phyloP scores from a whole-genome alignment of 2,329 filamentous ascomycete genomes.

The Coniosporium tulheliwenetii region DNA sequence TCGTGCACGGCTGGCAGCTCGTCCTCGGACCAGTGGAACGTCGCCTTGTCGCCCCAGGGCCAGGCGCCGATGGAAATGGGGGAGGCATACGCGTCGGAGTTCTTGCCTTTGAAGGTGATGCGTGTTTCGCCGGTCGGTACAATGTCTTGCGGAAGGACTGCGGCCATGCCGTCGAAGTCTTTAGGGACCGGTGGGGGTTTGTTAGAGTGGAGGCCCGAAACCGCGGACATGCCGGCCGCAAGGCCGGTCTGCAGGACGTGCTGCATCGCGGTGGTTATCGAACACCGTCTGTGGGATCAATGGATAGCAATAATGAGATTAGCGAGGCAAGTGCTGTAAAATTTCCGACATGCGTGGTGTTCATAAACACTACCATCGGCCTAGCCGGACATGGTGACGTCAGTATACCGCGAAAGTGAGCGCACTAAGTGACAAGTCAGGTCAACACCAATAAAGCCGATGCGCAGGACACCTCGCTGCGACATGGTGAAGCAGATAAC shows the following conservation, averaged over 20 bases:
- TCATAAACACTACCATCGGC: no score
- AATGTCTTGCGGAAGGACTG: slow-evolving; percentile 5
- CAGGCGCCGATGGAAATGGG: slow-evolving; percentile 11
- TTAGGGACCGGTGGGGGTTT: slow-evolving; percentile 8
- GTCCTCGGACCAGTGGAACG: slow-evolving; percentile 15
- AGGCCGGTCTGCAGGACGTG: slow-evolving; percentile 12
- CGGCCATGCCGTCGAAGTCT: slow-evolving; percentile 6
- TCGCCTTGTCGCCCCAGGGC: slow-evolving; percentile 12
- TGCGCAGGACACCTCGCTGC: no score
- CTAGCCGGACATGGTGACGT: no score
- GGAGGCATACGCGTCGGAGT: slow-evolving; percentile 7
- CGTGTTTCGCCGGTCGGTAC: slow-evolving; percentile 4
- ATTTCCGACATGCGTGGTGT: no score
- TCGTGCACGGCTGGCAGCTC: slow-evolving; percentile 19
- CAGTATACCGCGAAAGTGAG: no score
- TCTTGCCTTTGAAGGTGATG: slow-evolving; percentile 8
- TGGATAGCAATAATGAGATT: no score
- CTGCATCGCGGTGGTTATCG: slow-evolving; percentile 7
- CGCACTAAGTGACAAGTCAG: no score
- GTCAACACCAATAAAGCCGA: no score
- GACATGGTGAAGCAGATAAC: no score
- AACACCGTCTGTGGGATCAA: no score
- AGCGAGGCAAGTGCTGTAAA: no score
- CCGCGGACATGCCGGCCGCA: slow-evolving; percentile 9
- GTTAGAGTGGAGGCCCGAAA: slow-evolving; percentile 9